phyloP scores from a whole-genome alignment of 2,329 filamentous ascomycete species.

The Nemania sp. region DNA sequence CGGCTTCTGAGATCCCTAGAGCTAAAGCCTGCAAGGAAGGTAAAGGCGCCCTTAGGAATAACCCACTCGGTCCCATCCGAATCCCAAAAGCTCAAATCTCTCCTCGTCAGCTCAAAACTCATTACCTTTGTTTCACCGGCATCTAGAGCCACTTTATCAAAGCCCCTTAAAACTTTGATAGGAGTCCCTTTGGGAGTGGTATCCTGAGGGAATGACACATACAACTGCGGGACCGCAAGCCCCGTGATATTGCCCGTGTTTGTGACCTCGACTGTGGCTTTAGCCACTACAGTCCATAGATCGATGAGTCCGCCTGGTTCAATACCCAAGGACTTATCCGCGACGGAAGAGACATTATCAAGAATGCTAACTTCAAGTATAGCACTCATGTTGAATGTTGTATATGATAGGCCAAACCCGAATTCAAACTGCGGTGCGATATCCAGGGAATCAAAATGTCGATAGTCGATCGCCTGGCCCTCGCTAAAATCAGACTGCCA shows the following conservation, averaged over 20 bases:
- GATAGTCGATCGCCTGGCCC: slow-evolving; percentile 76
- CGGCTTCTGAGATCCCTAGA: slow-evolving; percentile 37
- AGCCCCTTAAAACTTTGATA: slow-evolving; percentile 61
- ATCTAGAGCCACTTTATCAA: slow-evolving; percentile 61
- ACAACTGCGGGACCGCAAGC: slow-evolving; percentile 66
- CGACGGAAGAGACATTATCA: slow-evolving; percentile 42
- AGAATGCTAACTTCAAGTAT: slow-evolving; percentile 55
- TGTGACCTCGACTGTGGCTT: slow-evolving; percentile 59
- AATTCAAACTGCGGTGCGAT: slow-evolving; percentile 73
- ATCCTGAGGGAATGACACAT: slow-evolving; percentile 59
- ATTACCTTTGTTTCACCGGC: slow-evolving; percentile 56
- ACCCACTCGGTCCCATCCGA: slow-evolving; percentile 57
- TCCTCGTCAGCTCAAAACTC: slow-evolving; percentile 59
- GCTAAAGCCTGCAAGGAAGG: slow-evolving; percentile 39
- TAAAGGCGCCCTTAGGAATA: slow-evolving; percentile 42
- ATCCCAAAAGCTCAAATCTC: slow-evolving; percentile 65
- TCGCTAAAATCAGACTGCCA: slow-evolving; percentile 67
- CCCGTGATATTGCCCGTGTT: slow-evolving; percentile 65
- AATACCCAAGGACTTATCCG: slow-evolving; percentile 48
- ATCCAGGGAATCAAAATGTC: slow-evolving; percentile 70
- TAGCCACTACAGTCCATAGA: slow-evolving; percentile 65
- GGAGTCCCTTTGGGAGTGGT: slow-evolving; percentile 59
- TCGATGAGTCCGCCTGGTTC: slow-evolving; percentile 67
- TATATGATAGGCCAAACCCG: slow-evolving; percentile 68
- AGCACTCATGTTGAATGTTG: slow-evolving; percentile 63